Percentiles rank a stretch among this genome's conserved stretches.
These are phyloP conservation scores for Thielaviopsis populi DNA, from an alignment of 2,329 filamentous ascomycete genomes.

Conservation along the genomic window DNA sequence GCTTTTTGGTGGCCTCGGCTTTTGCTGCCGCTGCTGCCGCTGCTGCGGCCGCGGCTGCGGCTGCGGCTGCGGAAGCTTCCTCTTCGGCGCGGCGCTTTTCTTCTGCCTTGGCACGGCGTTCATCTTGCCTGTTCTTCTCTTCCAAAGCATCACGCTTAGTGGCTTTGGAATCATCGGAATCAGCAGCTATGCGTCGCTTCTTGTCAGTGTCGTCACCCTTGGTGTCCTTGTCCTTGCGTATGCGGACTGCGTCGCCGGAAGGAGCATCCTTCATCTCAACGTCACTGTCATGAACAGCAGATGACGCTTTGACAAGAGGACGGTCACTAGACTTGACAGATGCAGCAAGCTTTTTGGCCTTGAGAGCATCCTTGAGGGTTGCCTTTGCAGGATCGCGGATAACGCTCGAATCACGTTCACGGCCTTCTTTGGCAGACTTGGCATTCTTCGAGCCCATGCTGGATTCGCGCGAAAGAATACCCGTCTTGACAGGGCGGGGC, in stretches of 20 bases:
- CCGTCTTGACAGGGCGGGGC: conserved; percentile 28
- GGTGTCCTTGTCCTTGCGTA: conserved; percentile 21
- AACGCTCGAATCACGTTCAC: conserved; percentile 11
- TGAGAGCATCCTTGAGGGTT: conserved; percentile 26
- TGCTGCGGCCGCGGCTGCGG: neutral
- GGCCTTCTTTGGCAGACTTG: conserved; percentile 17
- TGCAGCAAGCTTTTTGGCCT: conserved; percentile 27
- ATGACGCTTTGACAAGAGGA: conserved; percentile 21
- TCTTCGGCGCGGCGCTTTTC: conserved; percentile 19
- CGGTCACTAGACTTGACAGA: conserved; percentile 10
- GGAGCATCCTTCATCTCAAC: conserved; percentile 37
- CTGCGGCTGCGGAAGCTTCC: conserved; percentile 4
- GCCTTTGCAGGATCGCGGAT: conserved; percentile 20
- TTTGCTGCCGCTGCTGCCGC: conserved; percentile 11
- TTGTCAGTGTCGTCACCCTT: conserved; percentile 26
- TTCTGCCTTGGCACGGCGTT: conserved; percentile 15
- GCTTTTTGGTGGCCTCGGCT: conserved; percentile 18
- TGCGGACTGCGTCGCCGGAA: neutral
- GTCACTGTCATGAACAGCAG: conserved; percentile 34
- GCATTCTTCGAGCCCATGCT: conserved; percentile 11
- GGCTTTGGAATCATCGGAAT: conserved; percentile 26
- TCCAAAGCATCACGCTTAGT: conserved; percentile 24
- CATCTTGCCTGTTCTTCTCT: conserved; percentile 23
- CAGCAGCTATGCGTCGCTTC: conserved; percentile 23
- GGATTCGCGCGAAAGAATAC: conserved; percentile 11